Base-by-base conservation (phyloP, 495 filamentous ascomycete species). In the Penicillium malachiteum region DNA sequence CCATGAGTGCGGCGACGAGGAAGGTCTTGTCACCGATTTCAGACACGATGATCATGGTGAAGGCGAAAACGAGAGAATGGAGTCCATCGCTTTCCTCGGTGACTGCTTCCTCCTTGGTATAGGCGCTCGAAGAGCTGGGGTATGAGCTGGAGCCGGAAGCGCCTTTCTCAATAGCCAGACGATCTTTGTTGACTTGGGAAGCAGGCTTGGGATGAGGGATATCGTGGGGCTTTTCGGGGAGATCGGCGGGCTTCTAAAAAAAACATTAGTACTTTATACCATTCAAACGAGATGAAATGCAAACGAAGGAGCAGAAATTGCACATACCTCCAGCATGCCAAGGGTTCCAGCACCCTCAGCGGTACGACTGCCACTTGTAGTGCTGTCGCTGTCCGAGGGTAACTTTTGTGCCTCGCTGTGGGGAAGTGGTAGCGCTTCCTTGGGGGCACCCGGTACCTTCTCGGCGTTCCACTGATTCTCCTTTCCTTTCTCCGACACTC, bases 21-120 rank as follows among this genome's bases (percentile, higher is more conserved):
- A 98, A 98, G 0, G 94, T 98, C 71, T 98, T 98, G 82, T 98
- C 94, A 55, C 94, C 94, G 67, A 98, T 86, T 69, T 98, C 94
- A 57, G 94, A 97, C 62, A 97, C 89, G 51, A 97, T 80, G 57
- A 98, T 98, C 94, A 97, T 97, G 54, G 92, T 91, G 50, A 96
- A 84, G 7, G 94, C 94, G 46, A 97, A 88, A 21, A 92, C 60
- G 64, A 94, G 94, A 9, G 94, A 97, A 70, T 98, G 94, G 50
- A 96, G 79, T 0, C 92, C 89, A 60, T 86, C 88, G 52, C 90
- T 88, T 50, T 92, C 79, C 46, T 87, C 86, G 3, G 49, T 31
- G 1, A 48, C n/a, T n/a, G 26, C 52, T 2, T 47, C 16, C 32
- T 16, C 84, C 84, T 44, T 72, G 74, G 17, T 72, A 33, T 59